Evolutionary conservation across 306 rosid genomes (phyloP).

Genomic region (Ceratonia siliqua): DNA sequence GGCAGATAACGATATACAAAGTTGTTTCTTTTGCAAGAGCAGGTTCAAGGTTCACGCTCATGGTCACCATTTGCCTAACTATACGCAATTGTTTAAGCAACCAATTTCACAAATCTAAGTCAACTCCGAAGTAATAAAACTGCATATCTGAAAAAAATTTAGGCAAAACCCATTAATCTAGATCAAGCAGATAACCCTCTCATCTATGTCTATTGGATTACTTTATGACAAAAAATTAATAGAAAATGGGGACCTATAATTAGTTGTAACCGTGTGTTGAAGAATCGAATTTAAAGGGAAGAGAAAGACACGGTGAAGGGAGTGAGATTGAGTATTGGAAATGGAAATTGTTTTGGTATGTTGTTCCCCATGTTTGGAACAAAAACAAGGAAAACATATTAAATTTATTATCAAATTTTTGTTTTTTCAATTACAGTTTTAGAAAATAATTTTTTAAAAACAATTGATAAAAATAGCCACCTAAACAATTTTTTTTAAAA

Average conservation of each 20-base stretch:
- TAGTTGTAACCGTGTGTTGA: neutral
- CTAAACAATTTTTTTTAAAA: no score
- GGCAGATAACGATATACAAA: neutral
- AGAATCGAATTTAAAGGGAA: no score
- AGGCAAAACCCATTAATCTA: neutral
- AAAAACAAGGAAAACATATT: no score
- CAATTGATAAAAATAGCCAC: no score
- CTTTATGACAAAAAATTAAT: neutral
- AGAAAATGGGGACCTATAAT: neutral
- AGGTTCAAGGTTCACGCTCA: neutral
- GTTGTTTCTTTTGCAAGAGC: neutral
- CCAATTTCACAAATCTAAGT: neutral
- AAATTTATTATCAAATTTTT: no score
- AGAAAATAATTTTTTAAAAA: no score
- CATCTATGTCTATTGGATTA: neutral
- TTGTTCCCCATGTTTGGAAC: no score
- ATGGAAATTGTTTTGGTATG: no score
- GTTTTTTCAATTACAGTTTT: no score
- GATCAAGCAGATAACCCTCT: neutral
- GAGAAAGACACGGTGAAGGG: neutral
- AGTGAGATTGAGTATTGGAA: slow-evolving; percentile 44
- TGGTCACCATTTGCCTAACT: neutral
- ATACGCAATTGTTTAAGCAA: neutral
- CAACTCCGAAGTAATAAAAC: neutral
- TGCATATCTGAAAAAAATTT: neutral